Conservation (phyloP, 2,329 filamentous ascomycete genomes). For the Paraphoma chrysanthemicola region DNA sequence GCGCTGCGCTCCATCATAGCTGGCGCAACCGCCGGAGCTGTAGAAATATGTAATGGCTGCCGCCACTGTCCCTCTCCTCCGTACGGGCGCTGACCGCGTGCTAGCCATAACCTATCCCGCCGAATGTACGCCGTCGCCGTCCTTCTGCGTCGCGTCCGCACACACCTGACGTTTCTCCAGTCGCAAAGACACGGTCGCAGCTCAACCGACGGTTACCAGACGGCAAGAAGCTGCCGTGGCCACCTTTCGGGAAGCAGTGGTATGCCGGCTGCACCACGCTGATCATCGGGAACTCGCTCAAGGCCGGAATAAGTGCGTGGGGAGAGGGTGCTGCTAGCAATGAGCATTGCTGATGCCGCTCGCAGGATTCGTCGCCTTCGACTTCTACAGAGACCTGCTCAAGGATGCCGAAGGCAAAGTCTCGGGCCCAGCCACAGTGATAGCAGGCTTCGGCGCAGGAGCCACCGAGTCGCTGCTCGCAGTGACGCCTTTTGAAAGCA, state of each 20-base stretch:
- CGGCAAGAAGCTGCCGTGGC: slow-evolving; percentile 90
- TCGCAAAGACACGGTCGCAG: slow-evolving; percentile 94
- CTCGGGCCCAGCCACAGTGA: slow-evolving; percentile 86
- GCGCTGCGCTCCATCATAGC: slow-evolving; percentile 88
- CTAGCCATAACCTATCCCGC: slow-evolving; percentile 89
- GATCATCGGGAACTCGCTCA: slow-evolving; percentile 95
- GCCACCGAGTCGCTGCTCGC: slow-evolving; percentile 92
- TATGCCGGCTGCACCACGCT: slow-evolving; percentile 97
- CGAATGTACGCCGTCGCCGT: slow-evolving; percentile 69
- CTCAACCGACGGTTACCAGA: slow-evolving; percentile 84
- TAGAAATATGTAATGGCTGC: slow-evolving; percentile 78
- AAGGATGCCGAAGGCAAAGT: slow-evolving; percentile 86
- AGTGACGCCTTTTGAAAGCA: slow-evolving; percentile 96
- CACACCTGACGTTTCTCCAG: slow-evolving; percentile 51
- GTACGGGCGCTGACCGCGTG: slow-evolving; percentile 23
- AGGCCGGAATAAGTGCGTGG: slow-evolving; percentile 86
- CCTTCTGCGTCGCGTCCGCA: neutral
- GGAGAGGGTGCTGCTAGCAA: no score
- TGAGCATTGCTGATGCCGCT: slow-evolving; percentile 5
- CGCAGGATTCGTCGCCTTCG: slow-evolving; percentile 89
- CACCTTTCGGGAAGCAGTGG: slow-evolving; percentile 92
- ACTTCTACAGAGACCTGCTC: slow-evolving; percentile 86
- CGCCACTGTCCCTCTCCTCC: neutral
- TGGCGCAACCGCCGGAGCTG: slow-evolving; percentile 88
- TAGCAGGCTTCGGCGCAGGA: slow-evolving; percentile 92